A percentile compares a stretch with the other conserved stretches of the same genome.
phyloP scores from a whole-genome alignment of 192 early-diverging fungal genomes.

The Rhizophagus prolifer region DNA sequence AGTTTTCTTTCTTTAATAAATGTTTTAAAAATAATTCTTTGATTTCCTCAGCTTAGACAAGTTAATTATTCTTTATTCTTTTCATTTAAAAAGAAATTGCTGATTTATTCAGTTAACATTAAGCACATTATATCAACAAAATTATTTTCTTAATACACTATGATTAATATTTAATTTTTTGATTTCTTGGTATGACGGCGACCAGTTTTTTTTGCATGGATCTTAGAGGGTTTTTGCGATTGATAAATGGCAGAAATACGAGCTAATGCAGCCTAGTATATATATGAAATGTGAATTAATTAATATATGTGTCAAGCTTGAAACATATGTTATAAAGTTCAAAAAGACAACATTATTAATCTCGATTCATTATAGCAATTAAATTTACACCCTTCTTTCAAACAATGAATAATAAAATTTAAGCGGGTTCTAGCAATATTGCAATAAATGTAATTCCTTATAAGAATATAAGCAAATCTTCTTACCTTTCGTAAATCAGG shows the following conservation, averaged over 20 bases:
- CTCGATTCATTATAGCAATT: background rate
- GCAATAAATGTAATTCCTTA: slow-evolving; percentile 31
- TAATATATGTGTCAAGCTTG: background rate
- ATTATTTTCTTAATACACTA: too few relatives aligned
- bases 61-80: too few relatives aligned
- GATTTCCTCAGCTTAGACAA: too few relatives aligned
- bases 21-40: too few relatives aligned
- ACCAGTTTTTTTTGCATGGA: slow-evolving; percentile 54
- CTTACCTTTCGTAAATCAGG: slow-evolving; percentile 67
- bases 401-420: slow-evolving; percentile 12
- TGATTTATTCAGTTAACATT: too few relatives aligned
- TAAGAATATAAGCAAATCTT: background rate
- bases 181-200: slow-evolving; percentile 22
- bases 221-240: slow-evolving; percentile 62
- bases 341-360: background rate
- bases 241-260: slow-evolving; percentile 67
- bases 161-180: slow-evolving; percentile 3
- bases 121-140: too few relatives aligned
- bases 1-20: too few relatives aligned
- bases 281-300: background rate
- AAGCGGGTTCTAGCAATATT: slow-evolving; percentile 27
- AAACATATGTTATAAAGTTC: background rate
- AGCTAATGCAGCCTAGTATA: slow-evolving; percentile 65
- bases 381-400: slow-evolving; percentile 40
- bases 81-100: too few relatives aligned